Evolutionary conservation across 805 yeast genomes (phyloP).

Genomic region (Teunomyces funiuensis): DNA sequence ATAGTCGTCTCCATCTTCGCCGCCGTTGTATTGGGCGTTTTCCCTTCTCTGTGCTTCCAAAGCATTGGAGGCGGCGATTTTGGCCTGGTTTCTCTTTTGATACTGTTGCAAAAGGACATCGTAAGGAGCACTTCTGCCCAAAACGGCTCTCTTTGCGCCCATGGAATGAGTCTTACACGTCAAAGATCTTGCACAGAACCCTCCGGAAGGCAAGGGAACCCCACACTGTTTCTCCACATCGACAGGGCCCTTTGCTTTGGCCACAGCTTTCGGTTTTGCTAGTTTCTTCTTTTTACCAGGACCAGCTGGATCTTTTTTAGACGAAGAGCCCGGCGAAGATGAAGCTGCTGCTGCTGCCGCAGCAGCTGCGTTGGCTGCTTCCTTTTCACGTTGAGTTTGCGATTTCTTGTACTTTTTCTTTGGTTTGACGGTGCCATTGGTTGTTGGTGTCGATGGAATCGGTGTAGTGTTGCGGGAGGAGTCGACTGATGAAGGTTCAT

Average conservation of each 20-base stretch:
- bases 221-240: constrained; percentile 96
- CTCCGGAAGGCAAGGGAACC: constrained; percentile 91
- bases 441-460: constrained; percentile 23
- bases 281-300: constrained; percentile 32
- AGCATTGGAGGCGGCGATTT: constrained; percentile 78
- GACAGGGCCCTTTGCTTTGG: constrained; percentile 76
- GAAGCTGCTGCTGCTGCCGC: constrained; percentile 42
- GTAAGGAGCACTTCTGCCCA: constrained; percentile 90
- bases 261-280: constrained; percentile 37
- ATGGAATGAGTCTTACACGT: constrained; percentile 98
- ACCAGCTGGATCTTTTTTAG: constrained; percentile 10
- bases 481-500: constrained; percentile 41
- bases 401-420: constrained; percentile 46
- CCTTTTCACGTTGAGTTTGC: constrained; percentile 45
- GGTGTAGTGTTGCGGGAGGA: constrained; percentile 41
- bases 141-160: constrained; percentile 97
- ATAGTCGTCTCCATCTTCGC: constrained; percentile 18
- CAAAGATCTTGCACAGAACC: constrained; percentile 89
- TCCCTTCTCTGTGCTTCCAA: constrained; percentile 77
- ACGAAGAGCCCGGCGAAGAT: constrained; percentile 6
- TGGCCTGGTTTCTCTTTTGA: constrained; percentile 90
- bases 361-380: constrained; percentile 47
- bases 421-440: constrained; percentile 24
- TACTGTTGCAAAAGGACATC: constrained; percentile 85
- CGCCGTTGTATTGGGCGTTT: constrained; percentile 46